Percentiles rank a stretch among this genome's conserved stretches.
Evolutionary conservation across 495 filamentous ascomycete species (phyloP).

Genomic region (Penicillium paradoxum): DNA sequence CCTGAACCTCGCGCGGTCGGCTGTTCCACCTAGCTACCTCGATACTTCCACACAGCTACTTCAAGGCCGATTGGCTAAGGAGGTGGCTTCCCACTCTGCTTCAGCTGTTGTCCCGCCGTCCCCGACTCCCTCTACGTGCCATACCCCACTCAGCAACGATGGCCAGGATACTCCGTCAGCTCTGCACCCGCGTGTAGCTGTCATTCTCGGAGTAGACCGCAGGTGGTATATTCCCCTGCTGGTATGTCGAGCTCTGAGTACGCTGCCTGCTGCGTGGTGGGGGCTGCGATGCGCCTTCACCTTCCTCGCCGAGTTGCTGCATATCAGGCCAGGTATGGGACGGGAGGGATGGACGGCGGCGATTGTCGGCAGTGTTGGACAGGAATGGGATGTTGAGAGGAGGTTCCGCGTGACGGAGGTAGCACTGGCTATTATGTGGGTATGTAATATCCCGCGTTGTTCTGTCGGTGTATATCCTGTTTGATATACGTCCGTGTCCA

Average conservation of each 20-base stretch:
- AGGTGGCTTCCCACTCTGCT: conserved; percentile 26
- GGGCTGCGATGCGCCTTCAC: conserved; percentile 57
- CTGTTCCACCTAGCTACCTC: conserved; percentile 12
- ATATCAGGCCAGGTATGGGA: conserved; percentile 44
- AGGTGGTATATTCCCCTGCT: conserved; percentile 60
- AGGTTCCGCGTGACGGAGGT: conserved; percentile 69
- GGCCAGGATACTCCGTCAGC: conserved; percentile 29
- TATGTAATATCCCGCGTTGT: conserved; percentile 39
- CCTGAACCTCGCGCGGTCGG: conserved; percentile 20
- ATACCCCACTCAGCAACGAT: conserved; percentile 33
- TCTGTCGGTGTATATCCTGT: neutral
- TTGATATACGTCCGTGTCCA: neutral
- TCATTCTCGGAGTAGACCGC: conserved; percentile 57
- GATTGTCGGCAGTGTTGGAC: conserved; percentile 42
- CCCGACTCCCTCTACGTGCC: conserved; percentile 32
- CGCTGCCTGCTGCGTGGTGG: conserved; percentile 57
- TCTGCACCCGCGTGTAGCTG: conserved; percentile 60
- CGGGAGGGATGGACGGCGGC: conserved; percentile 43
- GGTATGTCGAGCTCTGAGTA: conserved; percentile 56
- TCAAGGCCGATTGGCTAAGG: conserved; percentile 23
- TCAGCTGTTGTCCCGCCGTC: conserved; percentile 31
- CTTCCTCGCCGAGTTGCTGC: conserved; percentile 52
- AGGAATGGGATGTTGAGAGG: conserved; percentile 50
- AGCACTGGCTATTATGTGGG: conserved; percentile 77
- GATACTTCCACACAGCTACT: conserved; percentile 5